phyloP scores from a whole-genome alignment of 257 asterid species.

The Capsicum chinense region DNA sequence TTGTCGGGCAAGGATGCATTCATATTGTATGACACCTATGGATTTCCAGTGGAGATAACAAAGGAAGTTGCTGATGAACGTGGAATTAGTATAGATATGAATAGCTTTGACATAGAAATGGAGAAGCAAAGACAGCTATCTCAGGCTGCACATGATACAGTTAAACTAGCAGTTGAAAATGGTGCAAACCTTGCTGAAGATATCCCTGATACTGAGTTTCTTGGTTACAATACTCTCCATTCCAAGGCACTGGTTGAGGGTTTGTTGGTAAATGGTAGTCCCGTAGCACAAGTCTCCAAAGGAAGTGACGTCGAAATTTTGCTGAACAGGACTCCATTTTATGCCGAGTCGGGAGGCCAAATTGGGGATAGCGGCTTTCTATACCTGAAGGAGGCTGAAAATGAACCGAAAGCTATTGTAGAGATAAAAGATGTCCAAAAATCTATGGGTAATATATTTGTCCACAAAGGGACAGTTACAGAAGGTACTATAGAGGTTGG shows the following conservation, averaged over 20 bases:
- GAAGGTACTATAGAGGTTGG: conserved; percentile 79
- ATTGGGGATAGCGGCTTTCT: conserved; percentile 85
- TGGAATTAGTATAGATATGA: conserved; percentile 79
- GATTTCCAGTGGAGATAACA: conserved; percentile 93
- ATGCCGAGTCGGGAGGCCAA: conserved; percentile 98
- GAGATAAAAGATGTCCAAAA: conserved; percentile 82
- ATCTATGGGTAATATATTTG: conserved; percentile 70
- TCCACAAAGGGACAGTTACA: conserved; percentile 77
- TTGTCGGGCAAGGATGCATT: conserved; percentile 85
- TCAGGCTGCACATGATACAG: conserved; percentile 92
- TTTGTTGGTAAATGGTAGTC: conserved; percentile 70
- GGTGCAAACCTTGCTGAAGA: conserved; percentile 67
- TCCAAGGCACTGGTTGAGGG: conserved; percentile 79
- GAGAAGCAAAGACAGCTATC: conserved; percentile 91
- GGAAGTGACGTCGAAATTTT: conserved; percentile 90
- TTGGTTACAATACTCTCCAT: conserved; percentile 72
- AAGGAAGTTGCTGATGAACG: conserved; percentile 86
- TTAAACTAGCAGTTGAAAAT: conserved; percentile 77
- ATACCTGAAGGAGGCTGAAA: conserved; percentile 48
- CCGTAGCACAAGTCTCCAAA: conserved; percentile 67
- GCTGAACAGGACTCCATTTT: conserved; percentile 85
- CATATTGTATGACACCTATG: conserved; percentile 86
- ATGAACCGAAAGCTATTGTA: conserved; percentile 56
- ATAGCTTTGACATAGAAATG: conserved; percentile 75
- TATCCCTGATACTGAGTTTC: conserved; percentile 78